Conservation (phyloP, 768 basidiomycete genomes). For the Russula earlei region DNA sequence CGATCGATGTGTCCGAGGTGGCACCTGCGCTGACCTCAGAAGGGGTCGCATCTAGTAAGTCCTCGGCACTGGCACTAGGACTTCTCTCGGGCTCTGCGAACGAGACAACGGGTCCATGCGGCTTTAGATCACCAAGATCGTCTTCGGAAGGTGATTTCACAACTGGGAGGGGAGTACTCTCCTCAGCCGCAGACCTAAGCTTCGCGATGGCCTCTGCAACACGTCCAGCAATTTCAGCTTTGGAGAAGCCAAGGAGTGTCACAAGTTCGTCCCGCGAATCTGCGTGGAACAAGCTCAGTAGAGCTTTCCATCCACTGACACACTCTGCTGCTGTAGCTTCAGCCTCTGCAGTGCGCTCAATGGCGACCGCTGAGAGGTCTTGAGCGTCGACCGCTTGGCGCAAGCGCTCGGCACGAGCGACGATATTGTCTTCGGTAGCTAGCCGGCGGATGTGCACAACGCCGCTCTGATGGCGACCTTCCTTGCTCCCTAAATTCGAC, state of each 20-base stretch:
- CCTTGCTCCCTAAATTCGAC: slow-evolving; percentile 58
- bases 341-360: slow-evolving; percentile 29
- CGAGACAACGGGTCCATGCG: slow-evolving; percentile 71
- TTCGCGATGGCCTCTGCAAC: slow-evolving; percentile 78
- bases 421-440: slow-evolving; percentile 63
- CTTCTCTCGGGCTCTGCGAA: slow-evolving; percentile 68
- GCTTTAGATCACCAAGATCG: slow-evolving; percentile 34
- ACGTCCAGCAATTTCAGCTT: slow-evolving; percentile 67
- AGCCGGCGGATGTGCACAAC: slow-evolving; percentile 73
- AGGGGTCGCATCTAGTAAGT: slow-evolving; percentile 49
- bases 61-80: slow-evolving; percentile 32
- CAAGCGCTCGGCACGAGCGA: slow-evolving; percentile 64
- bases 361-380: slow-evolving; percentile 57
- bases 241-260: slow-evolving; percentile 85
- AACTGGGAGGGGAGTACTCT: slow-evolving; percentile 21
- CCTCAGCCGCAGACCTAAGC: slow-evolving; percentile 41
- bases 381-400: slow-evolving; percentile 51
- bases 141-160: slow-evolving; percentile 24
- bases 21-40: slow-evolving; percentile 65
- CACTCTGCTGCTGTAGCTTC: slow-evolving; percentile 28
- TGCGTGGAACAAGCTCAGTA: slow-evolving; percentile 81
- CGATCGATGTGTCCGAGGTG: slow-evolving; percentile 51
- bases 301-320: slow-evolving; percentile 72
- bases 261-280: slow-evolving; percentile 88
- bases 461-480: slow-evolving; percentile 76